These are phyloP conservation scores for Colletotrichum somersetense DNA, from an alignment of 2,329 filamentous ascomycete genomes.

Conservation along the genomic window DNA sequence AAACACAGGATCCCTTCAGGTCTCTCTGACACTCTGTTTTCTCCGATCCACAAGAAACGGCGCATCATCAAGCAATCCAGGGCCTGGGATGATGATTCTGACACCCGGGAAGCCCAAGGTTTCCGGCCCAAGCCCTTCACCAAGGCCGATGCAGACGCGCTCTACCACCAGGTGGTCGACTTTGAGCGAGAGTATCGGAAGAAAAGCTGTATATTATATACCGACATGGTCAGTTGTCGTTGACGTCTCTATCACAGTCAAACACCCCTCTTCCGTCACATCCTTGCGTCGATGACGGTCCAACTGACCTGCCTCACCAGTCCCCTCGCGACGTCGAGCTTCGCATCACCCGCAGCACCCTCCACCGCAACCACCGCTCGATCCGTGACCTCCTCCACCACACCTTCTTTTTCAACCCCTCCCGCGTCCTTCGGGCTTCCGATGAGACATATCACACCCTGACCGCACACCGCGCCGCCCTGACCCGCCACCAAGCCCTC, in stretches of 20 bases:
- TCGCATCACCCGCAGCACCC: conserved; percentile 1
- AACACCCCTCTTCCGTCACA: background rate
- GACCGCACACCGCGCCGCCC: background rate
- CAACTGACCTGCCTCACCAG: background rate
- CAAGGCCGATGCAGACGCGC: background rate
- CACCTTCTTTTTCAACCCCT: background rate
- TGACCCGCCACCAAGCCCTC: conserved; percentile 1
- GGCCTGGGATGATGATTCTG: background rate
- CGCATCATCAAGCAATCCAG: background rate
- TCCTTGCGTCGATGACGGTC: no score
- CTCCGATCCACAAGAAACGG: background rate
- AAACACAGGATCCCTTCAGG: background rate
- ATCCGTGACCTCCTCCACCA: conserved; percentile 5
- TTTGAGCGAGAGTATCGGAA: background rate
- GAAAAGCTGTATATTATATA: background rate
- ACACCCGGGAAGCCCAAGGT: no score
- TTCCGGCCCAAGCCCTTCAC: background rate
- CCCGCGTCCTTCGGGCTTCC: background rate
- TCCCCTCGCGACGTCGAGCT: conserved; percentile 6
- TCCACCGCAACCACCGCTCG: conserved; percentile 4
- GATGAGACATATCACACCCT: background rate
- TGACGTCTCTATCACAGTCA: no score
- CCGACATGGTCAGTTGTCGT: background rate
- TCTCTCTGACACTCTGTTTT: background rate
- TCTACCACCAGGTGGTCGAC: background rate